Evolutionary conservation across 345 rosid species (phyloP), one percentile per base, ranked within the genome.

Genomic region (Pugionium dolabratum): DNA sequence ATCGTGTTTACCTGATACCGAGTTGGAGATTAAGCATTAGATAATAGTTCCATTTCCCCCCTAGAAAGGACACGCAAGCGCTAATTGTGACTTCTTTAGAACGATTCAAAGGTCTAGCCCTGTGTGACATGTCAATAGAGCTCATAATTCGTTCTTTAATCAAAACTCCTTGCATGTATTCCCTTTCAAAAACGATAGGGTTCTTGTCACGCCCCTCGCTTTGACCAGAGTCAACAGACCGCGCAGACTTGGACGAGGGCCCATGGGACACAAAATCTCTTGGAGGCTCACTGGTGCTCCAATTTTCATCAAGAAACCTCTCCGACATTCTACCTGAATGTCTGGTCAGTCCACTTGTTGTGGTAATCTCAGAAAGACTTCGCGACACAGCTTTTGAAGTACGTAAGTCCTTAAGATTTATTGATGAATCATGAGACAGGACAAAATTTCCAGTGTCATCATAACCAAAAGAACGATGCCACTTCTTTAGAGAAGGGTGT

Each of bases 11-110:
- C 96, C 96, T 89, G 82, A 91, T 91, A 66, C 98, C 98, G 31
- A 90, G 93, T 81, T 93, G 98, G 78, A 93, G 82, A 75, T 86
- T 90, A 57, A 90, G 94, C 96, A 80, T 90, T 60, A 90, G 77
- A 75, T 80, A 85, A 66, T 84, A 76, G 86, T 88, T 86, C 74
- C 80, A 81, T 37, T 60, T 67, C 18, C 85, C 80, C 34, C 76
- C 77, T 26, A 85, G 77, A 67, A 79, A 72, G 69, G 70, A 77
- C 68, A 74, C 51, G 43, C 83, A 84, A 7, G 80, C 73, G 58
- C 76, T 86, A 73, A 68, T 70, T 32, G 80, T 69, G 30, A 75
- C 77, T 67, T 82, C 90, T 66, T 86, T 77, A 52, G 70, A 70
- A 36, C 75, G 77, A 67, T 67, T 79, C 75, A 64, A 58, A 68